Percentiles rank a stretch among this genome's conserved stretches.
Conservation (phyloP, 345 rosid species). For the Eutrema yunnanense region DNA sequence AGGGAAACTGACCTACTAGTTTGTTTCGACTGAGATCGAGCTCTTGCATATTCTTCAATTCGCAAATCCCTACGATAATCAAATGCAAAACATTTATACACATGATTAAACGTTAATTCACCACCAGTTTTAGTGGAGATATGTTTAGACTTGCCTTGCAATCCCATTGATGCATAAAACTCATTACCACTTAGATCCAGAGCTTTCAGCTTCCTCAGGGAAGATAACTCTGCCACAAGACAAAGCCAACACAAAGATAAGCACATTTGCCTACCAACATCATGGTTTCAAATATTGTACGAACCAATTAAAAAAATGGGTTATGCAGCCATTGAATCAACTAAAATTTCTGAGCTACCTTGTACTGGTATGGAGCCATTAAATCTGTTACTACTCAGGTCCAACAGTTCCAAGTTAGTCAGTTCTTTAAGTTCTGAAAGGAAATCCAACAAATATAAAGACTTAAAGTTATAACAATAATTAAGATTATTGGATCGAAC, state of each 20-base stretch:
- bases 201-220: background rate
- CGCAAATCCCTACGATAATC: background rate
- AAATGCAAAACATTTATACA: background rate
- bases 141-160: background rate
- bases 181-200: background rate
- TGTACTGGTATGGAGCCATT: background rate
- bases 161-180: background rate
- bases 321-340: too few species aligned
- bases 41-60: conserved; percentile 8
- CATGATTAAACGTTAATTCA: background rate
- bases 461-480: too few species aligned
- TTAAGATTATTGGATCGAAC: too few species aligned
- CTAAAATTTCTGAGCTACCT: background rate
- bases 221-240: background rate
- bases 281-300: too few species aligned
- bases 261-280: background rate
- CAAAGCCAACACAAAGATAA: background rate
- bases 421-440: conserved; percentile 1
- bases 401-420: background rate
- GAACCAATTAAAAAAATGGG: too few species aligned
- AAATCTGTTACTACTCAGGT: background rate
- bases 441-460: background rate
- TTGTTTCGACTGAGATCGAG: conserved; percentile 2
- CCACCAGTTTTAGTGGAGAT: background rate
- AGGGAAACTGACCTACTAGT: background rate